Evolutionary conservation across 202 grass and related monocot genomes (phyloP).

Genomic region (Musa balbisiana): DNA sequence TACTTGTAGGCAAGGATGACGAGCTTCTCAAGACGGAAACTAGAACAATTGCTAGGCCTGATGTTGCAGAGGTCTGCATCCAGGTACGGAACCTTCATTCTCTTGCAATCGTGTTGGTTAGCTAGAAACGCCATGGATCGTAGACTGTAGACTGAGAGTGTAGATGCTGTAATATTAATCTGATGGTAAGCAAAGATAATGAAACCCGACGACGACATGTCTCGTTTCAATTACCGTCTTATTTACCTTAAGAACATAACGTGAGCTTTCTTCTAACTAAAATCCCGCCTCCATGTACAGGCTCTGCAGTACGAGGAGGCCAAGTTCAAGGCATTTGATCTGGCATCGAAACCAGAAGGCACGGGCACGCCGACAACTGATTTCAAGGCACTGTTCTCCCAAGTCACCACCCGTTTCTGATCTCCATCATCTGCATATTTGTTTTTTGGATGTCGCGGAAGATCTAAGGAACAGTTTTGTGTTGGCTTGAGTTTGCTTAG

Average conservation of each 20-base stretch:
- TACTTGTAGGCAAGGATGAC: conserved; percentile 76
- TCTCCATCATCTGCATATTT: not conserved
- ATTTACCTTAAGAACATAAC: not conserved
- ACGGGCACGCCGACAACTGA: conserved; percentile 60
- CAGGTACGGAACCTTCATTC: too few relatives aligned
- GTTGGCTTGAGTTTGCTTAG: not conserved
- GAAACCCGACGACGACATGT: too few relatives aligned
- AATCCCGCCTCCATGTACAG: conserved; percentile 27
- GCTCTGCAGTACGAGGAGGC: conserved; percentile 73
- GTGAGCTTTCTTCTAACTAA: too few relatives aligned
- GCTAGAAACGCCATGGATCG: too few relatives aligned
- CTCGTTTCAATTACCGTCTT: not conserved
- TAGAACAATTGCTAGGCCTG: conserved; percentile 67
- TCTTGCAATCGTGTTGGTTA: too few relatives aligned
- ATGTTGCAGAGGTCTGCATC: conserved; percentile 88
- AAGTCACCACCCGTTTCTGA: conserved; percentile 47
- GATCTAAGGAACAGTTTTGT: not conserved
- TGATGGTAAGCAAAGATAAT: too few relatives aligned
- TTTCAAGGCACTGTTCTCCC: conserved; percentile 49
- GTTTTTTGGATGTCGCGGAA: not conserved
- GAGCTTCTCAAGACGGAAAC: conserved; percentile 88
- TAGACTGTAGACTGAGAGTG: too few relatives aligned
- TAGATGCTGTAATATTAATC: too few relatives aligned
- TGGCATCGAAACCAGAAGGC: conserved; percentile 78
- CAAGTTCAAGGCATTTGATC: conserved; percentile 89